Evolutionary conservation across 2,329 filamentous ascomycete genomes (phyloP), one percentile per base, ranked within the genome.

Genomic region (Amesomyces nigricolor): DNA sequence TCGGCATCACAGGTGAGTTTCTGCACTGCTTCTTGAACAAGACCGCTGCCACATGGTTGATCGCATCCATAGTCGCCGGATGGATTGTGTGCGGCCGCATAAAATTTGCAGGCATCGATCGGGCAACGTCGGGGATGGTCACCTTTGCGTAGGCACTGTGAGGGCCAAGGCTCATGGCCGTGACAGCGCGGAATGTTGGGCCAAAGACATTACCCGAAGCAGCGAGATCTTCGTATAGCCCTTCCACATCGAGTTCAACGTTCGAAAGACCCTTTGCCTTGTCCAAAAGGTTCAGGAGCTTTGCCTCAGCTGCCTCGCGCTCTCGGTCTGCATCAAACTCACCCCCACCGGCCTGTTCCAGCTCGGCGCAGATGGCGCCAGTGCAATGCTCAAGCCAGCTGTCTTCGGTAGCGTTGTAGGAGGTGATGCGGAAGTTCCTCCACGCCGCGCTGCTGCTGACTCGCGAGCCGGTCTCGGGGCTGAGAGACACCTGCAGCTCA

Each of bases 51-150:
- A 43, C 40, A 17, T 57, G 54, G 42, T 53, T 43, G 38, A 57
- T 53, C 8, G 43, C 38, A 40, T 57, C 54, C 26, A 57, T 40
- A 14, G 54, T 57, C 0, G 54, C 49, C 5, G 50, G 54, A 38
- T 57, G 50, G 26, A 57, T 47, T 0, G 48, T 32, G 47, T 57
- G 50, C 16, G 50, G 47, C 19, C 43, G 47, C 22, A 45, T 42
- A 37, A 56, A 51, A 16, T 42, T 47, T 14, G 39, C 26, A 3
- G 53, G 53, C 53, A 56, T 56, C 9, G 39, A 37, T 4, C 40
- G 29, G 13, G 22, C 48, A 7, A 49, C 46, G 16, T 51, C 53
- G n/a, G 53, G 35, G n/a, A 56, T 48, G 16, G 44, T 38, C 10
- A 54, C 47, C n/a, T 17, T 19, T 17, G 40, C 40, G 16, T 43